A percentile compares a stretch with the other conserved stretches of the same genome.
phyloP scores from a whole-genome alignment of 2,329 filamentous ascomycete species.

The Claviceps digitariae region DNA sequence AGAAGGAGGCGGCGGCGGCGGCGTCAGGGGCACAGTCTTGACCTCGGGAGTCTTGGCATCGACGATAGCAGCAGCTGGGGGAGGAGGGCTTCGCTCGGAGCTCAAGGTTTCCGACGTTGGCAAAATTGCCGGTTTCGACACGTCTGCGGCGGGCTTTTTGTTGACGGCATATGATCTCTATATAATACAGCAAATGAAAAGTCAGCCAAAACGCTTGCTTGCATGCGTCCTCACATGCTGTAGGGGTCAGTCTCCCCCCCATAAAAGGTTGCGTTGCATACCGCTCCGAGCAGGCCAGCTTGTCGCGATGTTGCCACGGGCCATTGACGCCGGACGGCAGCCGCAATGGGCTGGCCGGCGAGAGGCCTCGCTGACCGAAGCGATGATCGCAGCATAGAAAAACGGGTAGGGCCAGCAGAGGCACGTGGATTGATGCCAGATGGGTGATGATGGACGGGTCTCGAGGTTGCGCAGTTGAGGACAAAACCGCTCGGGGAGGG shows the following conservation, averaged over 20 bases:
- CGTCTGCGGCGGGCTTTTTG: constrained; percentile 35
- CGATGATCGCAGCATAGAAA: constrained; percentile 56
- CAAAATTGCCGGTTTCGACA: constrained; percentile 36
- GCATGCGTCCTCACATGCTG: not conserved
- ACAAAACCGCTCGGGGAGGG: constrained; percentile 28
- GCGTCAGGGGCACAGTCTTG: constrained; percentile 20
- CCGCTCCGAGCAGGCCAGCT: constrained; percentile 17
- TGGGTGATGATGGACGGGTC: constrained; percentile 14
- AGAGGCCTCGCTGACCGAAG: constrained; percentile 50
- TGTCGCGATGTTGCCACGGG: constrained; percentile 25
- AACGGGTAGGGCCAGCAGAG: constrained; percentile 32
- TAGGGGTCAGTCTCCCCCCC: not conserved
- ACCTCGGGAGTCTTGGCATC: constrained; percentile 5
- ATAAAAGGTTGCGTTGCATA: constrained; percentile 11
- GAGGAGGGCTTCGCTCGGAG: constrained; percentile 29
- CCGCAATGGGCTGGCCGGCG: constrained; percentile 39
- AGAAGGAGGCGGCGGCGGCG: constrained; percentile 11
- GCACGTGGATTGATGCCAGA: constrained; percentile 18
- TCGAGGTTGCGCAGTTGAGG: constrained; percentile 16
- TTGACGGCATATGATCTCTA: constrained; percentile 45
- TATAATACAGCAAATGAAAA: not conserved
- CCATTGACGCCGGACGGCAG: constrained; percentile 46
- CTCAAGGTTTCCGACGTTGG: constrained; percentile 40
- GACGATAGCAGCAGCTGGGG: constrained; percentile 21
- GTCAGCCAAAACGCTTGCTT: not conserved